Conservation (phyloP, 768 basidiomycete genomes). For the Sarcodon sp. region DNA sequence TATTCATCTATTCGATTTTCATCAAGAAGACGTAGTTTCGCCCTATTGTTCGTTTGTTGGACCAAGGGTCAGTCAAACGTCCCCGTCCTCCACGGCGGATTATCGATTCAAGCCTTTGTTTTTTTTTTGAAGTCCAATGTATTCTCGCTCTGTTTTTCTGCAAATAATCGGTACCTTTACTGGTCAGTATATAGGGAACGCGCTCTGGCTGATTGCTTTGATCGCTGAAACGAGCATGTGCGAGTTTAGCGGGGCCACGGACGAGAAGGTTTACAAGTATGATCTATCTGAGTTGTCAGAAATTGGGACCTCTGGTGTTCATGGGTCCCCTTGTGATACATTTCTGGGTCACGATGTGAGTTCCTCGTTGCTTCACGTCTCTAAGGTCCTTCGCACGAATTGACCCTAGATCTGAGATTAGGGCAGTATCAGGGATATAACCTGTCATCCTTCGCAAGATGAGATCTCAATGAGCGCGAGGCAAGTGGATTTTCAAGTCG, state of each 20-base stretch:
- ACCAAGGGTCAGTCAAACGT: conserved; percentile 11
- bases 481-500: conserved; percentile 19
- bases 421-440: conserved; percentile 54
- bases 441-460: conserved; percentile 56
- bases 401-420: conserved; percentile 11
- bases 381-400: not conserved
- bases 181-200: conserved; percentile 31
- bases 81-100: not conserved
- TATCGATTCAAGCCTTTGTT: not conserved
- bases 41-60: conserved; percentile 16
- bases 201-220: not conserved
- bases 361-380: not conserved
- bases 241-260: conserved; percentile 11
- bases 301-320: conserved; percentile 5
- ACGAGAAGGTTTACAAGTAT: conserved; percentile 10
- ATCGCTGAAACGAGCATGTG: not conserved
- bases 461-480: conserved; percentile 61
- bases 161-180: conserved; percentile 46
- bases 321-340: too few relatives aligned
- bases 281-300: conserved; percentile 9
- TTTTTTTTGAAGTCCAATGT: conserved; percentile 42
- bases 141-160: conserved; percentile 60
- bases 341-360: not conserved
- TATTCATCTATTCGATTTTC: conserved; percentile 22
- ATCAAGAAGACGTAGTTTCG: conserved; percentile 15